Base-by-base conservation (phyloP, 2,329 filamentous ascomycete species). In the Aureobasidium sp. region DNA sequence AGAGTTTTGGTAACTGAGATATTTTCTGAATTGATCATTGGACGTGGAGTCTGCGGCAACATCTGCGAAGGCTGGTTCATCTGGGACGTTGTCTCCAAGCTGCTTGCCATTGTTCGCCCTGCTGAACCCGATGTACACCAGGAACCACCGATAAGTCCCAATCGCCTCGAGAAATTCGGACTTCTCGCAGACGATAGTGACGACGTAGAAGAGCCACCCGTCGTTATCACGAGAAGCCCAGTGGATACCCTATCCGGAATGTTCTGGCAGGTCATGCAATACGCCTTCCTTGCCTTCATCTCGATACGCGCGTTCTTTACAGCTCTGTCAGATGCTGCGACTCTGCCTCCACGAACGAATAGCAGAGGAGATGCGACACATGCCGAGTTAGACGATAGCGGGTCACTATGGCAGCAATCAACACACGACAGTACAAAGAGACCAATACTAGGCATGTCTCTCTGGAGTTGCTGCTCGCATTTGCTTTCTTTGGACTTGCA, bases 11-110 rank as follows among this genome's bases (percentile, higher is more conserved):
- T 97, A 65, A 86, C 87, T 61, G 91, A 97, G 75, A 89, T 97
- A 66, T 81, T 97, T 65, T 90, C 91, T 7, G 91, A 97, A 75
- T 86, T 96, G 72, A 90, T 97, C 65, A 80, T 99, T 66, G 90
- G 90, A 65, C 91, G 90, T 68, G 83, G 88, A 63, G 80, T 97
- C 68, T 86, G 87, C 69, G 89, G 87, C 69, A 95, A 88, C 73
- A 82, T 89, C 44, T 91, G 89, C 67, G 87, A 97, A 75, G 89
- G 90, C 27, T 95, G 90, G 90, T 83, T 97, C 70, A 75, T 97
- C 67, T 96, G 88, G 84, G 91, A 96, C 73, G 82, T 85, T 63
- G 83, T 96, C 64, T 88, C 87, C 67, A 95, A 93, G 71, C 75
- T 88, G 64, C 82, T 84, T 64, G 79, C 81, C 64, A 72, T 67